Evolutionary conservation across 2,329 filamentous ascomycete genomes (phyloP), one percentile per base, ranked within the genome.

Genomic region (Leptographium lundbergii): DNA sequence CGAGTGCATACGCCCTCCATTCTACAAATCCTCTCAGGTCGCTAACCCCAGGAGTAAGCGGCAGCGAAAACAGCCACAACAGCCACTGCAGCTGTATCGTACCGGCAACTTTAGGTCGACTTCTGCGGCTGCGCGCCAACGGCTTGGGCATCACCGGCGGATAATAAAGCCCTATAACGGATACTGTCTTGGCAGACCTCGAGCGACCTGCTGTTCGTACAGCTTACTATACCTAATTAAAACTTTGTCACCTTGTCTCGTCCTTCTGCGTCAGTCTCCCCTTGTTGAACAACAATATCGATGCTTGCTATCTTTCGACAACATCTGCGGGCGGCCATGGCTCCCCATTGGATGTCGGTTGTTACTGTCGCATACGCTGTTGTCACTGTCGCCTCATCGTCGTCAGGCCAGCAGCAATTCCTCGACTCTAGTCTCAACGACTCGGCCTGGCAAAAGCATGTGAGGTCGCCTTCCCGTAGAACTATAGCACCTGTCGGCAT

Each of bases 371-470:
- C 45, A 19, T 42, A 39, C 22, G 39, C 48, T 14, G 48, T 55
- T 25, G 56, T 54, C 7, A 57, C 36, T 1, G 57, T 57, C 10
- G 55, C 57, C 6, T 48, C 56, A 1, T 56, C 59, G 1, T 34
- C 58, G 5, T 17, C 19, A 11, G 19, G 2, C 6, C 57, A 60
- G 14, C 61, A 63, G 50, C 61, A 63, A 32, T 6, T 60, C 22
- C 57, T 63, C 24, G 54, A 56, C 13, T 39, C 22, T 6, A 42
- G n/a, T 25, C n/a, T 29, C 13, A 53, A 66, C 39, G 58, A 60
- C 36, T 60, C 65, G 3, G 65, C 65, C 58, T 77, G 74, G 74
- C 67, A 73, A 9, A 67, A 67, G 53, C 73, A 73, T 59, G 68
- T 77, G 14, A 69, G 73, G 53, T 68, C 72, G 2, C 72, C 74